Evolutionary conservation across 2,329 filamentous ascomycete species (phyloP), one percentile per base, ranked within the genome.

Genomic region (Penicillium sp.): DNA sequence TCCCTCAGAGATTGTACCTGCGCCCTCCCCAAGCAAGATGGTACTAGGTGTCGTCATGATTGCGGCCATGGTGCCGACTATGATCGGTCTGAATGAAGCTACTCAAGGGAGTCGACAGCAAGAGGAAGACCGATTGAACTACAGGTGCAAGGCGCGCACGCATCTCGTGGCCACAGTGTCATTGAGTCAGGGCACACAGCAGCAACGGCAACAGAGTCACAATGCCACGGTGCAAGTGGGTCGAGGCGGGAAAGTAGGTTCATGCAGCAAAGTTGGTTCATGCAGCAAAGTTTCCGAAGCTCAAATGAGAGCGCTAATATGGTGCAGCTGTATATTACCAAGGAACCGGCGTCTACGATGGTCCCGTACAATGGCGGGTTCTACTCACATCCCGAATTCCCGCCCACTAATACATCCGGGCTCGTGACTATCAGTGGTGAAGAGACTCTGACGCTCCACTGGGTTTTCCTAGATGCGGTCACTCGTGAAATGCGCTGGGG

Each of bases 401-500:
- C 59, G 1, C 61, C 63, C 7, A 49, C 57, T 21, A 65, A 65
- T 16, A 58, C 57, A 1, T 54, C 63, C 15, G 63, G 61, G 6
- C 31, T 65, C 42, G 62, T 65, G 4, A 65, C 63, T 2, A 47
- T 65, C 33, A 63, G 52, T 41, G 60, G 59, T 3, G 63, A 65
- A 26, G 48, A 57, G 23, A 50, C 63, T 1, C 60, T 62, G 6
- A 62, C 56, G 9, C 46, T 65, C 4, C 60, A 62, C 41, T 65
- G 63, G 63, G 60, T 62, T 6, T 65, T 64, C 38, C 53, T 63
- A 1, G 63, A 65, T 42, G 47, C 51, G 18, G 42, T 58, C n/a
- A 65, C 61, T 13, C 56, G 65, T 26, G 59, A 65, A 36, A 45
- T 64, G 56, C 59, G 63, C 36, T 65, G 59, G 57, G 63, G 63